phyloP scores from a whole-genome alignment of 768 basidiomycete species.

The Amanita fuliginea region DNA sequence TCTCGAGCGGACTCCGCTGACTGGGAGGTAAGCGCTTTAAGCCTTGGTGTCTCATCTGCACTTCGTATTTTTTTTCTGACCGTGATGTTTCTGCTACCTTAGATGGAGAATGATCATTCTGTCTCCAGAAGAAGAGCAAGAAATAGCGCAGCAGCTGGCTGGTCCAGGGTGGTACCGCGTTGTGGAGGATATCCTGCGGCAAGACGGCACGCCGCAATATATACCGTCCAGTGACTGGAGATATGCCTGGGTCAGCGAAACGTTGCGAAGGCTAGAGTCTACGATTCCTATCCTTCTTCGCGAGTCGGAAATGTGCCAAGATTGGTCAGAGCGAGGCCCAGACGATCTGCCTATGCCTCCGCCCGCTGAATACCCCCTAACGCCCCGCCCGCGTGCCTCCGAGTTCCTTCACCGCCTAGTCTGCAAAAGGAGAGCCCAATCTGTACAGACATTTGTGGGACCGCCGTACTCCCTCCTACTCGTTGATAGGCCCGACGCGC shows the following conservation, averaged over 20 bases:
- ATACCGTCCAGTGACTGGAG: slow-evolving; percentile 82
- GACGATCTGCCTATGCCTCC: slow-evolving; percentile 62
- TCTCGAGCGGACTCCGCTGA: slow-evolving; percentile 68
- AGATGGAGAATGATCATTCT: slow-evolving; percentile 85
- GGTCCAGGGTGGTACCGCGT: slow-evolving; percentile 83
- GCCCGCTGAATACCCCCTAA: slow-evolving; percentile 69
- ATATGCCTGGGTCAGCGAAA: slow-evolving; percentile 75
- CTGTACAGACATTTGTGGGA: slow-evolving; percentile 48
- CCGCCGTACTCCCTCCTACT: slow-evolving; percentile 87
- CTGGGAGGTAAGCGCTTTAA: slow-evolving; percentile 66
- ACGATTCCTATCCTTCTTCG: slow-evolving; percentile 59
- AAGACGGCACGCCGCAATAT: slow-evolving; percentile 48
- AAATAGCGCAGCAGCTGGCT: slow-evolving; percentile 70
- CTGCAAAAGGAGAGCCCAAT: slow-evolving; percentile 20
- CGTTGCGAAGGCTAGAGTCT: slow-evolving; percentile 65
- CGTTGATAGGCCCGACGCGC: slow-evolving; percentile 73
- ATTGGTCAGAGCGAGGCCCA: slow-evolving; percentile 43
- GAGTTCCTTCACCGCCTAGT: slow-evolving; percentile 51
- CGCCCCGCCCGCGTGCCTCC: slow-evolving; percentile 72
- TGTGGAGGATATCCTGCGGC: slow-evolving; percentile 66
- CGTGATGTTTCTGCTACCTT: too few species aligned
- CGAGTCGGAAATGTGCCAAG: slow-evolving; percentile 41
- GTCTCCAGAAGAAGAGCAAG: slow-evolving; percentile 89
- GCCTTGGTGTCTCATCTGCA: background rate
- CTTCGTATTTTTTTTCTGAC: background rate